Evolutionary conservation across 352 stramenopile genomes (phyloP), one percentile per base, ranked within the genome.

Genomic region (Phytophthora pseudosyringae): DNA sequence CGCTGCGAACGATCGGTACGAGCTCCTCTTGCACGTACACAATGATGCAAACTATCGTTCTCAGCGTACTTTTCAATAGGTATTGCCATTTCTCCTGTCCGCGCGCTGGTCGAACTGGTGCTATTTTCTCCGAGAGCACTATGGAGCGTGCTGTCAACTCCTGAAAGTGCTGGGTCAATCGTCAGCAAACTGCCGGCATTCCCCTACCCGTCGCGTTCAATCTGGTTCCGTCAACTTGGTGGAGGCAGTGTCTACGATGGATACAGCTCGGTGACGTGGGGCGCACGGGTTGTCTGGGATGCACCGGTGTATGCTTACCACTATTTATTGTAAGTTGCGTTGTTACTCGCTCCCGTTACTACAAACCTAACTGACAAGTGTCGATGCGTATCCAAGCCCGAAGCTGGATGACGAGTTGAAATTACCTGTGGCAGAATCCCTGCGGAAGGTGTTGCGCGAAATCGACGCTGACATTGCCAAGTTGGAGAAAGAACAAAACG

Each of bases 291-390:
- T 21, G 64, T 88, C 7, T 94, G 85, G 85, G 81, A 92, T 39
- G 76, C 85, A 25, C 85, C 85, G 3, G 59, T 92, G 9, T 87
- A 83, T 44, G 69, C 68, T 5, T 94, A 90, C 46, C 58, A 81
- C 48, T 94, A 92, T 69, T 69, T 92, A 63, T 90, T 94, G 85
- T 94, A 75, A 50, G 85, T 83, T 47, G 18, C 9, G 15, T 18
- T 44, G 5, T 5, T 33, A 21, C 21, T 21, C 21, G 21, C 21
- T 35, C 18, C 6, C 41, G 1, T 31, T 13, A 7, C 33, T 32
- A n/a, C 5, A 12, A 49, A 26, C 21, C 7, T 45, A 28, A 26
- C 62, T 64, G 15, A 68, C 46, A 2, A 10, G 54, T 9, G 21
- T 21, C 64, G 18, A 43, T 71, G 12, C 63, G 21, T 29, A 8